Base-by-base conservation (phyloP, 1,284 basidiomycete species). In the Mixia osmundae region DNA sequence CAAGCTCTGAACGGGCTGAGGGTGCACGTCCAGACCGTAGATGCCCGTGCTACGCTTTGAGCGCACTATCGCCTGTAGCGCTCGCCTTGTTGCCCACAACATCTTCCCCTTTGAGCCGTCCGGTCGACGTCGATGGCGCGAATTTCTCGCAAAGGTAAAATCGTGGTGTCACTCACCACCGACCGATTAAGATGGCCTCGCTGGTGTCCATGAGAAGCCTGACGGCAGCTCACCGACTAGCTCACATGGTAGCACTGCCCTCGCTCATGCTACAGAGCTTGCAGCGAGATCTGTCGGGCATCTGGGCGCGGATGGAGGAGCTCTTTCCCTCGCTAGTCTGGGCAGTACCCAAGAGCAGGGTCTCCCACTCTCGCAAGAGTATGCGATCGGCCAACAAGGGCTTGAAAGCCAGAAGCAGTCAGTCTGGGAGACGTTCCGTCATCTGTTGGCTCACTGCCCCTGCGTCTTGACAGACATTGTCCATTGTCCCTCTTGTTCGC, bases 331-430 rank as follows among this genome's bases (percentile, higher is more conserved):
- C 83, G 1, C 71, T 91, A 51, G 59, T 95, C 19, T 68, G 79
- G 32, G 87, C 87, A 12, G 87, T 89, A 3, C 89, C 89, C 12
- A 95, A 95, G 61, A 78, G 76, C 58, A 91, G 91, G 62, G 68
- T 72, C 7, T 83, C 83, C 0, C 87, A 94, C 57, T 85, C 80
- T 21, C 65, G 79, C 33, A 95, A 95, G 57, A 68, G 73, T n/a
- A 94, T 94, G 85, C 67, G 87, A 21, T 70, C 71, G 39, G 77
- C 85, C 3, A 83, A 89, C 58, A 95, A 95, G 59, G 85, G 85
- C 0, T 60, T 94, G 49, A 85, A 87, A 58, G 85, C 94, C 57
- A 83, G 85, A 55, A 70, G 72, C 39, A 87, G 89, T 83, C 51
- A 46, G 76, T 63, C 12, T 41, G 36, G 33, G 39, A 5, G 30